A percentile compares a stretch with the other conserved stretches of the same genome.
phyloP scores from a whole-genome alignment of 2,329 filamentous ascomycete species.

The Colletotrichum godetiae region DNA sequence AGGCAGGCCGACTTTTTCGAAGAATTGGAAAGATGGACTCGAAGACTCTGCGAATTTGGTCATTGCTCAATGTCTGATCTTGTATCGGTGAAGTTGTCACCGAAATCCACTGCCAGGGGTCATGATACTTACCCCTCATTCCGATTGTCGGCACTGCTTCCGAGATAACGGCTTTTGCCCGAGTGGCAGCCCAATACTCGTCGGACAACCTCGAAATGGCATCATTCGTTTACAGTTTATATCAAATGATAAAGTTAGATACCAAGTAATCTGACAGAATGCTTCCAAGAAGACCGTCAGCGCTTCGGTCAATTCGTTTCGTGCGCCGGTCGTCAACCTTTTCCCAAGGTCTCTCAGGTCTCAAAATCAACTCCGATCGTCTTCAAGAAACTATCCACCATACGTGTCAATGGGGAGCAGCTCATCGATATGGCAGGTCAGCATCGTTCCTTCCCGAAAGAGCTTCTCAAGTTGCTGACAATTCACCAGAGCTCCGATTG shows the following conservation, averaged over 20 bases:
- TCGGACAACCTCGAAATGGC: neutral
- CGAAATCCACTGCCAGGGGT: neutral
- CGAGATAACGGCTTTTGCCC: neutral
- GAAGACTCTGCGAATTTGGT: neutral
- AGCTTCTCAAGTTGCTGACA: neutral
- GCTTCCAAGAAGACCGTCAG: neutral
- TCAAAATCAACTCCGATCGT: conserved; percentile 43
- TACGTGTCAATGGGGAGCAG: conserved; percentile 47
- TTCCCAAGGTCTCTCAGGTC: conserved; percentile 20
- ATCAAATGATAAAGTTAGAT: neutral
- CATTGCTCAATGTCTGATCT: neutral
- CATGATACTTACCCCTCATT: neutral
- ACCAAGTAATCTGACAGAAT: neutral
- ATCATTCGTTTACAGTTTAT: neutral
- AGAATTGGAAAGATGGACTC: no score
- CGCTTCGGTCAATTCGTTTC: neutral
- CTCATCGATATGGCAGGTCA: conserved; percentile 44
- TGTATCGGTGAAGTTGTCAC: neutral
- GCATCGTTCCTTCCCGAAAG: conserved; percentile 12
- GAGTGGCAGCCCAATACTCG: neutral
- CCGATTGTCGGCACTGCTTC: neutral
- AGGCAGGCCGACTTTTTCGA: no score
- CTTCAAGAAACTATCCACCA: conserved; percentile 45
- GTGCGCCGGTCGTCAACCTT: neutral
- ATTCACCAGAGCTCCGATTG: conserved; percentile 43